A percentile compares a stretch with the other conserved stretches of the same genome.
Conservation (phyloP, 2,329 filamentous ascomycete genomes). For the Monascus ruber region DNA sequence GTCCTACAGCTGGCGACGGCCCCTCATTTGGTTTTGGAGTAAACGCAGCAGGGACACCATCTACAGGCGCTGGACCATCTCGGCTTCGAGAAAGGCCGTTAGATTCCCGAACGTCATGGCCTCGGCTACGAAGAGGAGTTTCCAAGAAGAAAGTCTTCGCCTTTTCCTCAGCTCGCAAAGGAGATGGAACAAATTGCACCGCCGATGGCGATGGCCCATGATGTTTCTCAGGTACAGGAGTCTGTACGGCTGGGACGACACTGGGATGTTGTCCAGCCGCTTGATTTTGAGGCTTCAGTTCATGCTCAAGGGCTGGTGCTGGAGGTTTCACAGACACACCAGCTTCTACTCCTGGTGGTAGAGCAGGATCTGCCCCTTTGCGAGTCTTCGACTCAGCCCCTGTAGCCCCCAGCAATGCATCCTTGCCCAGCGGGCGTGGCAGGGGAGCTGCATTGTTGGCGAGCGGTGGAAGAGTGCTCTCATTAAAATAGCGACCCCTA, state of each 20-base stretch:
- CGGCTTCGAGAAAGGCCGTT: slow-evolving; percentile 9
- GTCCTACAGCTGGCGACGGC: slow-evolving; percentile 16
- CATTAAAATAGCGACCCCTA: slow-evolving; percentile 48
- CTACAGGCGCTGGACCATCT: slow-evolving; percentile 8
- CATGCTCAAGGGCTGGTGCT: neutral
- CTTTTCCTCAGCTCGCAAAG: slow-evolving; percentile 22
- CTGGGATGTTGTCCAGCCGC: no score
- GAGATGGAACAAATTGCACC: slow-evolving; percentile 42
- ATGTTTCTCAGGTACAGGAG: slow-evolving; percentile 2
- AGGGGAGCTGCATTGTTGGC: slow-evolving; percentile 19
- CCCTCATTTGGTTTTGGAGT: slow-evolving; percentile 16
- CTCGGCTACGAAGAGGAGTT: slow-evolving; percentile 14
- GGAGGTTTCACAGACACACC: slow-evolving; percentile 2
- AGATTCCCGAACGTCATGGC: slow-evolving; percentile 10
- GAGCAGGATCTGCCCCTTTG: slow-evolving; percentile 11
- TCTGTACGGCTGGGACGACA: neutral
- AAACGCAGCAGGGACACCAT: slow-evolving; percentile 7
- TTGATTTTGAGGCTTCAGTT: no score
- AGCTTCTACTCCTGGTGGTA: slow-evolving; percentile 8
- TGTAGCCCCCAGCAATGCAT: slow-evolving; percentile 21
- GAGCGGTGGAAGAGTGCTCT: slow-evolving; percentile 39
- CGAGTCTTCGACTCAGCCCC: slow-evolving; percentile 23
- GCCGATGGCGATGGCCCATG: slow-evolving; percentile 9
- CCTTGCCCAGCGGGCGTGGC: slow-evolving; percentile 17
- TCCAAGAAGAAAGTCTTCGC: slow-evolving; percentile 8